Evolutionary conservation across 2,329 filamentous ascomycete genomes (phyloP).

Genomic region (Cercospora sojina): DNA sequence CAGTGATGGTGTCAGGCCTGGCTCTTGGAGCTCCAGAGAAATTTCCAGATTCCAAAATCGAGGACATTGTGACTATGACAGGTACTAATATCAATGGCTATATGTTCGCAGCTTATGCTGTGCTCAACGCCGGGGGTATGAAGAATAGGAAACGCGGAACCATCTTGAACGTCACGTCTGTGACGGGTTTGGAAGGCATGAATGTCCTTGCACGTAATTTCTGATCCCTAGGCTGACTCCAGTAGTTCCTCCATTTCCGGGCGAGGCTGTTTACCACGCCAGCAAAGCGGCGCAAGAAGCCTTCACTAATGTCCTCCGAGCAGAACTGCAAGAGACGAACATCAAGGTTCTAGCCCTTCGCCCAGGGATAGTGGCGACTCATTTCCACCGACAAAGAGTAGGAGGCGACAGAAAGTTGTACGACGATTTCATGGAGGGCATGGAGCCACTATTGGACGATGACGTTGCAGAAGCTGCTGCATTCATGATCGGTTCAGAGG

Average conservation of each 20-base stretch:
- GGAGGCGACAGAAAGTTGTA: slow-evolving; percentile 46
- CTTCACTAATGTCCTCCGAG: slow-evolving; percentile 52
- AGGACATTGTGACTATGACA: slow-evolving; percentile 48
- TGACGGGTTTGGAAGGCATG: slow-evolving; percentile 41
- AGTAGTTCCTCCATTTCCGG: slow-evolving; percentile 47
- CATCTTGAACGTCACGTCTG: slow-evolving; percentile 52
- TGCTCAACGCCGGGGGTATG: slow-evolving; percentile 48
- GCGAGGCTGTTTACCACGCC: slow-evolving; percentile 52
- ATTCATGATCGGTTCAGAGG: slow-evolving; percentile 46
- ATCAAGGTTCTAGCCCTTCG: slow-evolving; percentile 50
- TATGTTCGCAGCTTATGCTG: slow-evolving; percentile 49
- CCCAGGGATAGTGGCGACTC: slow-evolving; percentile 50
- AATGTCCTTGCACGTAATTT: not conserved
- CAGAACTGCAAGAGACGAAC: slow-evolving; percentile 49
- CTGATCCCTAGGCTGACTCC: not conserved
- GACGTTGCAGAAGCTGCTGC: slow-evolving; percentile 47
- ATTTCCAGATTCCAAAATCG: slow-evolving; percentile 46
- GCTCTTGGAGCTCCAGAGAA: slow-evolving; percentile 48
- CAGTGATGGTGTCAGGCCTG: slow-evolving; percentile 37
- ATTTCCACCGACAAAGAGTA: slow-evolving; percentile 51
- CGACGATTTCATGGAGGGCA: slow-evolving; percentile 49
- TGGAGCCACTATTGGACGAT: slow-evolving; percentile 45
- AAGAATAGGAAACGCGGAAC: slow-evolving; percentile 41
- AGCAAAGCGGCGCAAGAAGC: slow-evolving; percentile 51
- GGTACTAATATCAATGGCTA: slow-evolving; percentile 51